phyloP scores from a whole-genome alignment of 345 rosid genomes.

The Hibiscus syriacus region DNA sequence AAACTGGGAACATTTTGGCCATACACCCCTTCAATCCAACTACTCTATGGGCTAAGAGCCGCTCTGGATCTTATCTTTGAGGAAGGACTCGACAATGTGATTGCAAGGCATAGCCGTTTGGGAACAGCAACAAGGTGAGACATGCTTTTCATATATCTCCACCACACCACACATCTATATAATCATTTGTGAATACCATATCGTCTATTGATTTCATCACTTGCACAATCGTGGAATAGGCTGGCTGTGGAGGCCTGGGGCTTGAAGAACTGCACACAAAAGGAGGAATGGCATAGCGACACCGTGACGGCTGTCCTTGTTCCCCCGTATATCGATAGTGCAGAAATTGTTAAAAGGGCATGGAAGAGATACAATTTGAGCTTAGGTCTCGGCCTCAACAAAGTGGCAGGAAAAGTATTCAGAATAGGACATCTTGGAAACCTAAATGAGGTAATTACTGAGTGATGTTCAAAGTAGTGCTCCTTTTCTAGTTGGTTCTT shows the following conservation, averaged over 20 bases:
- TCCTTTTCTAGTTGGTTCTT: no score
- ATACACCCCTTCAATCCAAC: constrained; percentile 78
- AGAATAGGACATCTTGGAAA: constrained; percentile 96
- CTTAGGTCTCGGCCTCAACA: constrained; percentile 94
- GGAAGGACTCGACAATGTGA: constrained; percentile 96
- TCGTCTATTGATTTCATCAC: not conserved
- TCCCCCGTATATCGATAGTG: constrained; percentile 70
- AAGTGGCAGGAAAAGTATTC: constrained; percentile 93
- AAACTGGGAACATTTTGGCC: constrained; percentile 88
- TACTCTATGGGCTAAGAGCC: constrained; percentile 79
- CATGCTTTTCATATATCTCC: not conserved
- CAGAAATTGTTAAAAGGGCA: constrained; percentile 57
- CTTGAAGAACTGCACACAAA: constrained; percentile 92
- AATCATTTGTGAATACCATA: not conserved
- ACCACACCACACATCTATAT: not conserved
- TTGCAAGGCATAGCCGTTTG: constrained; percentile 74
- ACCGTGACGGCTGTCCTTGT: constrained; percentile 91
- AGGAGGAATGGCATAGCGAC: constrained; percentile 94
- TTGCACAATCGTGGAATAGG: constrained; percentile 27
- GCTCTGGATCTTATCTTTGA: constrained; percentile 85
- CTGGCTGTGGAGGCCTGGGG: constrained; percentile 99
- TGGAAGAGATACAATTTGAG: constrained; percentile 27
- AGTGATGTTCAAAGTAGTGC: not conserved
- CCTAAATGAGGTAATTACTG: constrained; percentile 67
- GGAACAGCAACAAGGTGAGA: constrained; percentile 82